These are phyloP conservation scores for Naganishia vaughanmartiniae DNA, from an alignment of 768 basidiomycete species.

Conservation along the genomic window DNA sequence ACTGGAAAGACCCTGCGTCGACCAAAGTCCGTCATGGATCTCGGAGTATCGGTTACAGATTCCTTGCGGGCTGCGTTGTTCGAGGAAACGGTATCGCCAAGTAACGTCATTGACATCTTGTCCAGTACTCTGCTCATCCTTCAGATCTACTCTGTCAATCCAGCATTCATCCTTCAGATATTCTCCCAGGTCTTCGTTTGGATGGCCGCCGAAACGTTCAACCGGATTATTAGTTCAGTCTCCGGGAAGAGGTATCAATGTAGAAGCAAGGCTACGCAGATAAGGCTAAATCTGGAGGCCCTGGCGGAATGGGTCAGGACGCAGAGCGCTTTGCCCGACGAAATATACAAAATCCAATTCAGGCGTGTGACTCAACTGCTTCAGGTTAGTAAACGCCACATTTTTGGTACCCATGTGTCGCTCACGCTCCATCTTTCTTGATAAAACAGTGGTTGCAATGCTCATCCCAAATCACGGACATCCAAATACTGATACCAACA, in stretches of 20 bases:
- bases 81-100: conserved; percentile 42
- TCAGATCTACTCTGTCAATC: conserved; percentile 79
- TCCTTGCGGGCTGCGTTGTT: neutral
- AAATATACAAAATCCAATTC: conserved; percentile 72
- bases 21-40: conserved; percentile 13
- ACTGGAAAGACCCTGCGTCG: neutral
- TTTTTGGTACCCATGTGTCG: conserved; percentile 56
- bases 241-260: conserved; percentile 91
- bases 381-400: conserved; percentile 51
- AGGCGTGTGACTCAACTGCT: conserved; percentile 73
- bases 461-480: conserved; percentile 80
- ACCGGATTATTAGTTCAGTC: conserved; percentile 48
- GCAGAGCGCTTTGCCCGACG: conserved; percentile 72
- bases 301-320: conserved; percentile 81
- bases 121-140: conserved; percentile 81
- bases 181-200: conserved; percentile 99
- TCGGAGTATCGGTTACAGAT: conserved; percentile 1
- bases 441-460: conserved; percentile 59
- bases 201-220: conserved; percentile 73
- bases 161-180: conserved; percentile 78
- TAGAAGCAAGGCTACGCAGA: conserved; percentile 81
- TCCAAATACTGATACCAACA: conserved; percentile 80
- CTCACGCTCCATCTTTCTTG: neutral
- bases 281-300: conserved; percentile 76
- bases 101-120: conserved; percentile 71